Conservation (phyloP, 1,139 yeast genomes). For the Komagataea norvegica region DNA sequence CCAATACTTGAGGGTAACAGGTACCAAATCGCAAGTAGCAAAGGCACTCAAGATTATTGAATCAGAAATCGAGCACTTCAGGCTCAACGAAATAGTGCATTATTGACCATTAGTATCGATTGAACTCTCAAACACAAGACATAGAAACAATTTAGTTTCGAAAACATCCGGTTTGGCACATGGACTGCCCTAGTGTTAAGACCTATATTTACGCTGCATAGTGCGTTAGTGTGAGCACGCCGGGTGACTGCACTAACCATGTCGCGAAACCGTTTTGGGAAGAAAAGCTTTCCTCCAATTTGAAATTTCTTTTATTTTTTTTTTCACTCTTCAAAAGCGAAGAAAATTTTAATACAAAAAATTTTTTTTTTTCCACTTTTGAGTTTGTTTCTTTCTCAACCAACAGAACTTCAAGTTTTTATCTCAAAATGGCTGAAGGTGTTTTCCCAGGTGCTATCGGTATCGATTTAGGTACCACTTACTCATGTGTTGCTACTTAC, state of each 20-base stretch:
- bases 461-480: conserved; percentile 97
- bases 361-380: conserved; percentile 15
- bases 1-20: conserved; percentile 31
- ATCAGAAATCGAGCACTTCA: conserved; percentile 23
- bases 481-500: conserved; percentile 95
- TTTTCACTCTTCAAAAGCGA: conserved; percentile 8
- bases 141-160: too few relatives aligned
- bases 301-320: conserved; percentile 5
- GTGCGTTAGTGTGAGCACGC: conserved; percentile 13
- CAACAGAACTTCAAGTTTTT: conserved; percentile 7
- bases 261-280: conserved; percentile 8
- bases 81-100: conserved; percentile 12
- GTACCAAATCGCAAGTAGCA: conserved; percentile 23
- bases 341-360: conserved; percentile 18
- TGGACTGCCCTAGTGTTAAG: conserved; percentile 11
- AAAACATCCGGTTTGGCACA: too few relatives aligned
- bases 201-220: conserved; percentile 12
- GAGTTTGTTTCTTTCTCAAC: conserved; percentile 3
- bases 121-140: background rate
- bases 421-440: conserved; percentile 84
- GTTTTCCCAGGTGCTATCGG: conserved; percentile 99
- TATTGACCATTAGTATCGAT: conserved; percentile 18
- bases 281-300: background rate
- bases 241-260: conserved; percentile 16
- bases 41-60: conserved; percentile 27